These are phyloP conservation scores for Blastobotrys terrestris DNA, from an alignment of 805 yeast genomes.

Conservation along the genomic window DNA sequence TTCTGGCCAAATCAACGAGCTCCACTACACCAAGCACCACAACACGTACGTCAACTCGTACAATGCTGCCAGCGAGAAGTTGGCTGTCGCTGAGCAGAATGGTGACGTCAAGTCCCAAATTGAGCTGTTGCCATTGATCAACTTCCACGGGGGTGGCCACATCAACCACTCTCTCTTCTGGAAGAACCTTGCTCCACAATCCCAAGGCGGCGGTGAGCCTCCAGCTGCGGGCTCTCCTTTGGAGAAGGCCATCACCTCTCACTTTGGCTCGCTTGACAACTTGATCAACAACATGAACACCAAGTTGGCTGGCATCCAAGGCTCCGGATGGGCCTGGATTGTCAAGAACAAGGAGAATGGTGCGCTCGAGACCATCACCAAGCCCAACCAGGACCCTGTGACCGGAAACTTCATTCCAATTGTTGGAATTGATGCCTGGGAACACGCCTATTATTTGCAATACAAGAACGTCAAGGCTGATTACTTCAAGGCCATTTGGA, in stretches of 20 bases:
- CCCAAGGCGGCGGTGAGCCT: conserved; percentile 69
- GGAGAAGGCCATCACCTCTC: conserved; percentile 49
- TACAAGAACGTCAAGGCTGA: conserved; percentile 88
- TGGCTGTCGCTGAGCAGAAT: conserved; percentile 53
- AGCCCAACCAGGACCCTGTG: conserved; percentile 83
- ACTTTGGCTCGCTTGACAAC: conserved; percentile 69
- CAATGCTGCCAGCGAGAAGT: conserved; percentile 71
- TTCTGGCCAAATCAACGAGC: conserved; percentile 78
- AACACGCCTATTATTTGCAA: conserved; percentile 91
- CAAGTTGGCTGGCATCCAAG: conserved; percentile 81
- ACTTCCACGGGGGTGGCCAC: conserved; percentile 91
- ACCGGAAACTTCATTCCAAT: conserved; percentile 64
- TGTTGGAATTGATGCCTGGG: conserved; percentile 94
- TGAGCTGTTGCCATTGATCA: conserved; percentile 63
- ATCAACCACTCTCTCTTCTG: conserved; percentile 82
- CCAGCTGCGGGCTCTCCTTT: conserved; percentile 51
- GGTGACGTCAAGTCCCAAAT: conserved; percentile 55
- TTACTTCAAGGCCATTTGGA: conserved; percentile 92
- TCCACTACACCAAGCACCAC: conserved; percentile 85
- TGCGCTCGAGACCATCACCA: conserved; percentile 71
- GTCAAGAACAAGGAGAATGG: conserved; percentile 70
- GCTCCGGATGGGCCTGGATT: conserved; percentile 93
- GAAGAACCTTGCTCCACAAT: conserved; percentile 76
- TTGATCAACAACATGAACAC: conserved; percentile 58
- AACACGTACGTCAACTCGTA: conserved; percentile 85